Evolutionary conservation across 2,329 filamentous ascomycete species (phyloP), one percentile per base, ranked within the genome.

Genomic region (Diaporthe longicolla): DNA sequence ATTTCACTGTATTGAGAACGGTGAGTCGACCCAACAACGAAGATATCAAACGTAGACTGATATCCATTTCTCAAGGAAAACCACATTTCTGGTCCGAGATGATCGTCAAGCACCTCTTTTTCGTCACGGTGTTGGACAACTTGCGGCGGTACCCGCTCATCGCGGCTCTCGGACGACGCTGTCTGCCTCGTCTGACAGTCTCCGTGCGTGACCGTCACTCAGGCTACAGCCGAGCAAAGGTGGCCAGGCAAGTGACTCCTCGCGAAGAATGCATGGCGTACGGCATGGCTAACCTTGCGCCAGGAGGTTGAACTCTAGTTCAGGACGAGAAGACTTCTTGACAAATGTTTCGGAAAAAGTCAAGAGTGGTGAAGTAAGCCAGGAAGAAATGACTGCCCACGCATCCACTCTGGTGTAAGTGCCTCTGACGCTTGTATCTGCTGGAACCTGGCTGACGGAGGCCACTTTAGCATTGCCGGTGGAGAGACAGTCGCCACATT

Each of bases 1-100:
- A 1, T 85, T 84, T 75, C 77, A 79, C 15, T 79, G 77, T 70
- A 65, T 83, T 15, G 74, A 79, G 48, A 75, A 72, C 54, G 80
- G 80, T 80, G 54, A 24, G 21, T 13, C 37, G 21, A 13, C 0
- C 21, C 21, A 4, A 9, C 15, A 4, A 21, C 35, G 11, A 11
- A 4, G 26, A 9, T 4, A 1, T 0, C 3, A 21, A 6, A 1
- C 2, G 35, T n/a, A 32, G 21, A 2, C 40, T 52, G 29, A 65
- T 37, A 3, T 29, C 29, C 0, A 24, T 8, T 17, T 5, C 6
- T 37, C 1, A 40, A 78, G 78, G 71, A 2, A 73, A 78, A 72
- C 78, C 77, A 1, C 81, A 82, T 73, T 78, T 77, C 59, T 82
- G 81, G 80, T 72, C 74, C 11, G 75, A 78, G 4, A 63, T 78